These are phyloP conservation scores for Echinosophora koreensis DNA, from an alignment of 306 rosid species.

Conservation along the genomic window DNA sequence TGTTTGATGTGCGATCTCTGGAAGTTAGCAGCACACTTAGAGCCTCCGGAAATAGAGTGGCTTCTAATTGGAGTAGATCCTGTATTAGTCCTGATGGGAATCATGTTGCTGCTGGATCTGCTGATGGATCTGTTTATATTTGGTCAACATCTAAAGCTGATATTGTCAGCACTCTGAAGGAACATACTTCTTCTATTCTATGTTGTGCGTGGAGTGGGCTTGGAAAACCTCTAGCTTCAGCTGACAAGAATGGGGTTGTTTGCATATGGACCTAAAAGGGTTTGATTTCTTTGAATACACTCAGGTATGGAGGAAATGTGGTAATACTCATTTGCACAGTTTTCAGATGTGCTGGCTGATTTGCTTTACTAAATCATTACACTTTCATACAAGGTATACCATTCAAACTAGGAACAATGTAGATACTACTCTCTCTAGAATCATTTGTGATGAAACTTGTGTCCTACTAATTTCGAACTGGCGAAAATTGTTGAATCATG, in stretches of 20 bases:
- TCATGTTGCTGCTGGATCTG: slow-evolving; percentile 96
- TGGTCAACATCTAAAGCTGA: slow-evolving; percentile 85
- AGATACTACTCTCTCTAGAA: slow-evolving; percentile 13
- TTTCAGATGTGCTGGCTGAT: slow-evolving; percentile 16
- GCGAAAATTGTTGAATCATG: slow-evolving; percentile 17
- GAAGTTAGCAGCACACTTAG: slow-evolving; percentile 88
- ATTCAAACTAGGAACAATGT: slow-evolving; percentile 25
- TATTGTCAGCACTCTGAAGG: slow-evolving; percentile 81
- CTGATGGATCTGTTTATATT: slow-evolving; percentile 82
- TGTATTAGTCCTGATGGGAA: slow-evolving; percentile 94
- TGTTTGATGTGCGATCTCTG: slow-evolving; percentile 85
- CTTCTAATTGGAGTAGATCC: slow-evolving; percentile 96
- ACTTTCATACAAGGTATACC: slow-evolving; percentile 26
- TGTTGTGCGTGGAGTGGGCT: slow-evolving; percentile 92
- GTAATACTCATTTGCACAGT: slow-evolving; percentile 7
- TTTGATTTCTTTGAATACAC: slow-evolving; percentile 28
- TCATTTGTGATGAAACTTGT: background rate
- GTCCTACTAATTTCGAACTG: background rate
- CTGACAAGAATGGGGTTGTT: slow-evolving; percentile 85
- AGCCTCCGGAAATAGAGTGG: slow-evolving; percentile 81
- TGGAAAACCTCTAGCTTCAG: slow-evolving; percentile 88
- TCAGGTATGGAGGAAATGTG: background rate
- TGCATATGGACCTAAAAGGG: slow-evolving; percentile 73
- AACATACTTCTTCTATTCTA: slow-evolving; percentile 79
- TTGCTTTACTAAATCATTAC: background rate